Base-by-base conservation (phyloP, 1,139 yeast genomes). In the Blastobotrys petasosporus region DNA sequence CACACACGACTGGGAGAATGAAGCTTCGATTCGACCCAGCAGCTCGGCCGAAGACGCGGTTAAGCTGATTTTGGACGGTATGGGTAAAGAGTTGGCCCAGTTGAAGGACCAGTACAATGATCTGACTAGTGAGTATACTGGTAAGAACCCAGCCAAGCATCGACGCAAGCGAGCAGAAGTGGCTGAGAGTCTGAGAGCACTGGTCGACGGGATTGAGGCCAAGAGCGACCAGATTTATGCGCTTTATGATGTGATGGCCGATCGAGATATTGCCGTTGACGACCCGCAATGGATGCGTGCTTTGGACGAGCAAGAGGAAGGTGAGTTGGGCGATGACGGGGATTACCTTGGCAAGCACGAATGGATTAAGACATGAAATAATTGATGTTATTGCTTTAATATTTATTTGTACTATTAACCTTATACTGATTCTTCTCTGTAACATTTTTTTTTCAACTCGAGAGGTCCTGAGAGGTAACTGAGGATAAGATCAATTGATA, bases 191-290 rank as follows among this genome's bases (percentile, higher is more conserved):
- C 41, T 63, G 43, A 53, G 55, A 38, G 45, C 39, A 1, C 39
- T 59, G 5, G 54, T 62, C 17, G 58, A 57, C 32, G 57, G 54
- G 32, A 55, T 63, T 45, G 66, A 63, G 49, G 56, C 48, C 37
- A 61, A 62, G 41, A 62, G 66, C 6, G 65, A 63, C 43, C 62
- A 62, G 45, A 62, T 63, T 8, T 63, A 63, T 42, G 62, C 65
- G 25, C 47, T 63, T 53, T 57, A 59, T 52, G 61, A 58, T 54
- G 56, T 60, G 13, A 45, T 59, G 38, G 54, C 60, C 34, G 62
- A 58, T 4, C 47, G 53, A 13, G 47, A 55, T 36, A 46, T 56
- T 34, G 42, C 47, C 11, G 37, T 45, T 4, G 44, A 40, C 9
- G 37, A 29, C 32, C 30, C 42, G 1, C 40, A 17, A 2, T 25